These are phyloP conservation scores for Garcia nutans DNA, from an alignment of 345 rosid genomes.

Conservation along the genomic window DNA sequence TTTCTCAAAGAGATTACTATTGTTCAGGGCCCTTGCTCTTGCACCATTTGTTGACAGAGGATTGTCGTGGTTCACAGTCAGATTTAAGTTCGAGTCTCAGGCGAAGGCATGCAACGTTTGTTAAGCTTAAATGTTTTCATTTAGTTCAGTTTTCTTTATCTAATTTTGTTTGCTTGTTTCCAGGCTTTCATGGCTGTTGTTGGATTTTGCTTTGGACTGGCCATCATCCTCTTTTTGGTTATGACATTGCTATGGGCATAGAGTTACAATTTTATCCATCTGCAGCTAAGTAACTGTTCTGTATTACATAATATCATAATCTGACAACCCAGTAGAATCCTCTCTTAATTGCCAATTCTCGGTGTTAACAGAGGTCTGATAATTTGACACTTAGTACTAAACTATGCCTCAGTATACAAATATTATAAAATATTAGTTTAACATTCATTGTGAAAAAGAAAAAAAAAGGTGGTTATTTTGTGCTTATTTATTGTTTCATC, in stretches of 20 bases:
- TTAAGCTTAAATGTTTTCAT: background rate
- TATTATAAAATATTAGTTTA: background rate
- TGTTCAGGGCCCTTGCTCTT: constrained; percentile 82
- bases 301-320: background rate
- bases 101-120: constrained; percentile 53
- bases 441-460: background rate
- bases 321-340: background rate
- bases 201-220: constrained; percentile 77
- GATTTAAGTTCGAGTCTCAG: constrained; percentile 64
- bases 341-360: background rate
- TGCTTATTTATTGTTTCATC: background rate
- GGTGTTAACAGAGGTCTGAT: too few species aligned
- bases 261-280: background rate
- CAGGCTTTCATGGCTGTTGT: constrained; percentile 73
- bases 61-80: constrained; percentile 73
- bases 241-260: constrained; percentile 73
- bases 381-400: background rate
- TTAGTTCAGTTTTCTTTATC: constrained; percentile 3
- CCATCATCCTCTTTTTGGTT: constrained; percentile 51
- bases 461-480: background rate
- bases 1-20: constrained; percentile 4
- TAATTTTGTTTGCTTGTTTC: constrained; percentile 8
- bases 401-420: background rate
- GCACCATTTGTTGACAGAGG: constrained; percentile 85
- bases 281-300: background rate